phyloP scores from a whole-genome alignment of 495 filamentous ascomycete genomes.

The Bathelium albidoporum region DNA sequence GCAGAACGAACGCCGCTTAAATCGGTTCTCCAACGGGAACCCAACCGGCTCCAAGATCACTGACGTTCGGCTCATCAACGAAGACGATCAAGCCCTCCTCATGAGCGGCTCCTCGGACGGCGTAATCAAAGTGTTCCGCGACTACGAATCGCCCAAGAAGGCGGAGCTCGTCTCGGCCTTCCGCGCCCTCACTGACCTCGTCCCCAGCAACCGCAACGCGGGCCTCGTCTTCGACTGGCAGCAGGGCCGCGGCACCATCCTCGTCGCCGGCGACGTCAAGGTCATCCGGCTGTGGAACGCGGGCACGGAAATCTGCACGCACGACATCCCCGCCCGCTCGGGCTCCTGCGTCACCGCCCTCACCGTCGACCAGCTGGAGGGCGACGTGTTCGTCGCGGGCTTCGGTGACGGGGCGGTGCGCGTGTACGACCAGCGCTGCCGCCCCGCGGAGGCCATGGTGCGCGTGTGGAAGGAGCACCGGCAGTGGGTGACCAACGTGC shows the following conservation, averaged over 20 bases:
- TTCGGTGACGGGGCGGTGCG: conserved; percentile 95
- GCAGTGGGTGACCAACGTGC: conserved; percentile 88
- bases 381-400: conserved; percentile 88
- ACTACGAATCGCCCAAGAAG: conserved; percentile 62
- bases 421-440: conserved; percentile 81
- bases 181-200: conserved; percentile 82
- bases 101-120: conserved; percentile 95
- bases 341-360: conserved; percentile 91
- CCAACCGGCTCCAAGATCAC: conserved; percentile 84
- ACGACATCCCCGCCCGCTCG: conserved; percentile 89
- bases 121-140: conserved; percentile 83
- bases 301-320: conserved; percentile 80
- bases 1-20: conserved; percentile 59
- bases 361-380: conserved; percentile 94
- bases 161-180: conserved; percentile 87
- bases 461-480: conserved; percentile 92
- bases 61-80: conserved; percentile 92
- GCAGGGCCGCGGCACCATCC: conserved; percentile 84
- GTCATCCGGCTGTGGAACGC: conserved; percentile 96
- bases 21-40: conserved; percentile 88
- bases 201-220: conserved; percentile 87
- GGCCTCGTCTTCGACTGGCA: conserved; percentile 97
- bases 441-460: conserved; percentile 77
- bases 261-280: conserved; percentile 92
- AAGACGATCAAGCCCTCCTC: conserved; percentile 89